Conservation (phyloP, 2,329 filamentous ascomycete genomes). For the Setomelanomma holmii region DNA sequence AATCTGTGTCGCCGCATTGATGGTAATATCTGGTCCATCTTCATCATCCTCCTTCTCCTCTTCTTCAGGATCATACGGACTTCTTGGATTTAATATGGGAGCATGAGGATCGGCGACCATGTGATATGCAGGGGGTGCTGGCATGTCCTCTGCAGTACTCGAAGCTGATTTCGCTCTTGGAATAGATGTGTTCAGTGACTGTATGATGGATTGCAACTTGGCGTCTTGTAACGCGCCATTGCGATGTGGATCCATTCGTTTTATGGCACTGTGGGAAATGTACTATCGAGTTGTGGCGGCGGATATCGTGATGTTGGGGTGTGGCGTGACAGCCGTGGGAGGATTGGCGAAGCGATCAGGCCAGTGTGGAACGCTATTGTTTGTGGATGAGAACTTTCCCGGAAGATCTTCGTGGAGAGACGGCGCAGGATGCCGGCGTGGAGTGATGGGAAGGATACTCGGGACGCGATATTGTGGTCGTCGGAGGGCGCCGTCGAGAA, state of each 20-base stretch:
- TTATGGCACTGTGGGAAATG: conserved; percentile 11
- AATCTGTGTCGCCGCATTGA: conserved; percentile 45
- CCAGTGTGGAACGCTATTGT: conserved; percentile 23
- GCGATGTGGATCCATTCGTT: conserved; percentile 31
- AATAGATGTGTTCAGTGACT: conserved; percentile 4
- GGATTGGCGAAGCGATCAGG: conserved; percentile 21
- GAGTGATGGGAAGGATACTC: conserved; percentile 1
- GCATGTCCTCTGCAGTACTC: conserved; percentile 18
- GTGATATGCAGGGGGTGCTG: conserved; percentile 42
- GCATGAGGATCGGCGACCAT: conserved; percentile 31
- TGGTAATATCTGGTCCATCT: conserved; percentile 39
- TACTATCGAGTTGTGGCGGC: conserved; percentile 2
- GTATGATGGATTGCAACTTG: conserved; percentile 23
- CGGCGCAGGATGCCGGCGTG: conserved; percentile 7
- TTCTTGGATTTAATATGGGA: conserved; percentile 26
- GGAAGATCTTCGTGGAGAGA: conserved; percentile 18
- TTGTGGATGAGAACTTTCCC: conserved; percentile 28
- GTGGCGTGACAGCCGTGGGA: conserved; percentile 45
- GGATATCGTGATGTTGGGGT: conserved; percentile 18
- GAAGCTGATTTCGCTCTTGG: conserved; percentile 1
- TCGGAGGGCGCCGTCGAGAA: background rate
- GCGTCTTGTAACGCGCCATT: conserved; percentile 26
- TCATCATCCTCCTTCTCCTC: conserved; percentile 28
- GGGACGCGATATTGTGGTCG: background rate
- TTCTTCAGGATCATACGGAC: conserved; percentile 25